These are phyloP conservation scores for Cladosporium halotolerans DNA, from an alignment of 2,329 filamentous ascomycete genomes.

Conservation along the genomic window DNA sequence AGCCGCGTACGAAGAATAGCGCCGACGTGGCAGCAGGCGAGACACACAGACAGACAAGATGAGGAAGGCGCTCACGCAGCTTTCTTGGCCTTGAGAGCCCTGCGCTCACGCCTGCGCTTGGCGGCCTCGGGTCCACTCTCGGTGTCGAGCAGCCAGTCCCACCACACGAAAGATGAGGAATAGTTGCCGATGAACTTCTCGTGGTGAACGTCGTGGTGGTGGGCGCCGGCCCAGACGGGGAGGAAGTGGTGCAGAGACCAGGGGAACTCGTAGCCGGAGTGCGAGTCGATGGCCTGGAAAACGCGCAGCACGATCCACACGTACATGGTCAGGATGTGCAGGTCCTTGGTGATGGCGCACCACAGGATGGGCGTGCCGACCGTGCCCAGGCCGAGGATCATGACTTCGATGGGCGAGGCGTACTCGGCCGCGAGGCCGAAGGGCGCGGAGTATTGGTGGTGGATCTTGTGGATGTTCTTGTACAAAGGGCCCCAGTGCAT, in stretches of 20 bases:
- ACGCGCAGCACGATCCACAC: slow-evolving; percentile 87
- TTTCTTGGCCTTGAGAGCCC: slow-evolving; percentile 66
- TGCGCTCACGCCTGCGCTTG: slow-evolving; percentile 74
- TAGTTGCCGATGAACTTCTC: slow-evolving; percentile 99
- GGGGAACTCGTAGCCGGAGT: slow-evolving; percentile 97
- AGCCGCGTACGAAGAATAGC: too few species aligned
- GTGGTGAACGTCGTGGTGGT: slow-evolving; percentile 95
- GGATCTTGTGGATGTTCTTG: slow-evolving; percentile 96
- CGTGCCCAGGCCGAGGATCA: slow-evolving; percentile 84
- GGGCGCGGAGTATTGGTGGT: slow-evolving; percentile 96
- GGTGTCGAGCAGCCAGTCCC: slow-evolving; percentile 91
- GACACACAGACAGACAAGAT: neutral
- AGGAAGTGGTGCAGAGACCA: slow-evolving; percentile 94
- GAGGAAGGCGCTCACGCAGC: slow-evolving; percentile 21
- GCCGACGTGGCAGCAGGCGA: neutral
- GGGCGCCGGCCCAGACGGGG: slow-evolving; percentile 94
- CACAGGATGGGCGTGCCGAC: slow-evolving; percentile 78
- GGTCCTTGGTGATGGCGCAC: slow-evolving; percentile 73
- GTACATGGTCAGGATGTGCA: slow-evolving; percentile 98
- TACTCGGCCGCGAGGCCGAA: slow-evolving; percentile 97
- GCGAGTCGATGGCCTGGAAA: slow-evolving; percentile 95
- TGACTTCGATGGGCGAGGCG: slow-evolving; percentile 92
- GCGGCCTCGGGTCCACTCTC: slow-evolving; percentile 84
- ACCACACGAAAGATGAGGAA: slow-evolving; percentile 96
- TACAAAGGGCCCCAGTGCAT: slow-evolving; percentile 95